Percentiles rank a stretch among this genome's conserved stretches.
These are phyloP conservation scores for Pseudogymnoascus sp. DNA, from an alignment of 2,329 filamentous ascomycete species.

Conservation along the genomic window DNA sequence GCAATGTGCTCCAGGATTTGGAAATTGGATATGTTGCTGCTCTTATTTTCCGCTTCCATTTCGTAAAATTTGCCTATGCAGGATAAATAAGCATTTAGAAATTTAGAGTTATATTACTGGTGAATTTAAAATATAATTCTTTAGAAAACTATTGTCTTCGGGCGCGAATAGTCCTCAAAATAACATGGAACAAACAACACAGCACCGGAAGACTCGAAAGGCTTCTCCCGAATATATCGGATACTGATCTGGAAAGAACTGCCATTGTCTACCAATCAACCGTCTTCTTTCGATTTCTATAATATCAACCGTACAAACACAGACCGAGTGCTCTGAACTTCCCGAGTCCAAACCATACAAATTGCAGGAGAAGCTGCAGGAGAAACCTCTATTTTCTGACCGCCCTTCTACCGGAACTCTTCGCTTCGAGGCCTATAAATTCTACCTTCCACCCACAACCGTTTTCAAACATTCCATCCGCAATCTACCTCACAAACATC, in stretches of 20 bases:
- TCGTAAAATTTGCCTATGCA: neutral
- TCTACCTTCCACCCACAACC: neutral
- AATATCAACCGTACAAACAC: neutral
- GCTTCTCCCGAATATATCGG: neutral
- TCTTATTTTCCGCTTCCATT: neutral
- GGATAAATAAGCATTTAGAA: neutral
- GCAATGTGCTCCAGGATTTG: neutral
- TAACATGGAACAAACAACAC: neutral
- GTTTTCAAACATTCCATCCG: neutral
- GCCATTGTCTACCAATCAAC: neutral
- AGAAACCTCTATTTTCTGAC: neutral
- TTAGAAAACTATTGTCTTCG: neutral
- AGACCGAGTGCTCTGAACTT: neutral
- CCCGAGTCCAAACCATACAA: neutral
- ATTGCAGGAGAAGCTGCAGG: neutral
- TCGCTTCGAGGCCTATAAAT: slow-evolving; percentile 2
- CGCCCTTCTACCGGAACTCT: neutral
- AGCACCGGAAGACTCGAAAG: neutral
- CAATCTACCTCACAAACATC: neutral
- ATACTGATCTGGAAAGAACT: neutral
- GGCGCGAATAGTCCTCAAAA: neutral
- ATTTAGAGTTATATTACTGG: neutral
- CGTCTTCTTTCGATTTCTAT: neutral
- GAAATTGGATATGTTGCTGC: neutral
- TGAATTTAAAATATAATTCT: neutral